Conservation (phyloP, 768 basidiomycete species). For the Suillus cothurnatus region DNA sequence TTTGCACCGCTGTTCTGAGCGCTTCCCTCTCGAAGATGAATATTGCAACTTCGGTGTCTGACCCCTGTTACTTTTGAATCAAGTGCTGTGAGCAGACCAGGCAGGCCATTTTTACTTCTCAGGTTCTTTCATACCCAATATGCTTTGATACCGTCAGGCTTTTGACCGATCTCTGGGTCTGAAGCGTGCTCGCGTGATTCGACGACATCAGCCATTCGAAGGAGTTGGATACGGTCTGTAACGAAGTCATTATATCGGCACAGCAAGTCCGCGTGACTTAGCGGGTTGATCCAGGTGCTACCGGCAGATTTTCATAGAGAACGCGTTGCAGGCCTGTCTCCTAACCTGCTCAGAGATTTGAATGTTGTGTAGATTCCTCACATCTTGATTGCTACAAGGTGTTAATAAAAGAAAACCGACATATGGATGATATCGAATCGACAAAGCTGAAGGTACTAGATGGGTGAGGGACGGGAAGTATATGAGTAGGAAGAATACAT, state of each 20-base stretch:
- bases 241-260: constrained; percentile 64
- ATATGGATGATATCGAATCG: no score
- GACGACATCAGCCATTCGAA: constrained; percentile 41
- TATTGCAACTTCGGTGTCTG: constrained; percentile 13
- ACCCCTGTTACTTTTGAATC: constrained; percentile 15
- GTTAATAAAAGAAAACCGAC: no score
- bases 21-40: neutral
- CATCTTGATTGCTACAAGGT: no score
- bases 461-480: no score
- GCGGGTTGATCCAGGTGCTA: no score
- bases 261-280: constrained; percentile 67
- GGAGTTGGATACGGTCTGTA: constrained; percentile 55
- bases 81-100: constrained; percentile 41
- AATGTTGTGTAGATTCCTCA: no score
- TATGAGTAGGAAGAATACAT: no score
- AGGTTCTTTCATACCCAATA: constrained; percentile 58
- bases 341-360: no score
- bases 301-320: no score
- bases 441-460: no score
- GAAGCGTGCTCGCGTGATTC: constrained; percentile 42
- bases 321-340: no score
- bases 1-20: neutral
- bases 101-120: constrained; percentile 59
- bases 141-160: constrained; percentile 48
- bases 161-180: constrained; percentile 7